Base-by-base conservation (phyloP, 106 monocot genomes). In the Amphibolis antarctica region DNA sequence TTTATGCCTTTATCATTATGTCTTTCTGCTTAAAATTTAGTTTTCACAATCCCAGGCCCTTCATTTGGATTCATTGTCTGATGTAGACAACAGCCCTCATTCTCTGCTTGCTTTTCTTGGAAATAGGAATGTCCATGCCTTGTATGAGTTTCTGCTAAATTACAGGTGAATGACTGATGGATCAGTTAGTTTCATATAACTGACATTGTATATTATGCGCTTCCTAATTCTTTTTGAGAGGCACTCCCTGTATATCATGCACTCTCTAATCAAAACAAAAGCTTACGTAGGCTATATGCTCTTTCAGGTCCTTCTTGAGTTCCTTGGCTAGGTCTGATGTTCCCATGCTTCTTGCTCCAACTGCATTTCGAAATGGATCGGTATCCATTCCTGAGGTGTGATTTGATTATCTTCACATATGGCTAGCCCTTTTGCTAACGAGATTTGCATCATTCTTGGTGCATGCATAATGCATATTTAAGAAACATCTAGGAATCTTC, bases 91-190 rank as follows among this genome's bases (percentile, higher is more conserved):
- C 49, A 90, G 63, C 25, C 76, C 86, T 21, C 70, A 87, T 45
- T 96, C 96, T 29, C 76, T 96, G 13, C 78, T 96, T 26, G 69
- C 82, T 28, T 86, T 96, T 69, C 74, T 66, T 61, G 96, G 90
- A 69, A 90, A 87, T 56, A 59, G 60, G 25, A 80, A 52, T 53
- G 86, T 78, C 26, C 96, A 96, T 76, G 63, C 74, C 15, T 72
- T 96, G 59, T 96, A 84, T 70, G 96, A 96, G 24, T 80, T 96
- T 65, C 55, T 96, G 58, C 72, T 96, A 58, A 96, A 96, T 78
- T 76, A 90, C 70, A 90, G 90, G 96, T 86, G 74, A 60, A 46
- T 46, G 13, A 5, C 11, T 26, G 13, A 70, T 22, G 10, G 21
- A 36, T 11, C 20, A 9, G 14, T 9, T 0, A 23, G 19, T 4